A percentile compares a stretch with the other conserved stretches of the same genome.
Evolutionary conservation across 2,329 filamentous ascomycete species (phyloP).

Genomic region (Teratosphaeria zuluensis): DNA sequence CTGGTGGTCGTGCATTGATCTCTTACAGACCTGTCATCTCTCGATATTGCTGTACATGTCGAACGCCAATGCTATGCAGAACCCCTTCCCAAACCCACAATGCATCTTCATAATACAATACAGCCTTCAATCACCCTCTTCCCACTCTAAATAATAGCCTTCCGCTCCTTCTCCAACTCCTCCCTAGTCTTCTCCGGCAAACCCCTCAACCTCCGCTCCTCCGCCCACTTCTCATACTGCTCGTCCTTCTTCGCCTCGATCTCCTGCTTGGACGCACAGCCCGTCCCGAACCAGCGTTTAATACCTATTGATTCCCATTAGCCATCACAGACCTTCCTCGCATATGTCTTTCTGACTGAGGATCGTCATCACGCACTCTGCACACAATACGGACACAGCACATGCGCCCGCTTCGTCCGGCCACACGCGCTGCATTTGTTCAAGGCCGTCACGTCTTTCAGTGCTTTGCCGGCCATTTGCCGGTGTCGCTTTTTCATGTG

Average conservation of each 20-base stretch:
- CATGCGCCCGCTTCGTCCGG: slow-evolving; percentile 75
- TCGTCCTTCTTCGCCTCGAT: slow-evolving; percentile 13
- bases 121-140: neutral
- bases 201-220: slow-evolving; percentile 13
- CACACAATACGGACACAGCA: slow-evolving; percentile 80
- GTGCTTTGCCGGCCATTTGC: slow-evolving; percentile 88
- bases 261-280: slow-evolving; percentile 22
- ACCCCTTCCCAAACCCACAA: neutral
- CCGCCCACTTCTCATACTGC: slow-evolving; percentile 16
- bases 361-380: slow-evolving; percentile 50
- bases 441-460: slow-evolving; percentile 80
- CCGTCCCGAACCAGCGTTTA: slow-evolving; percentile 26
- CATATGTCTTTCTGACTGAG: neutral
- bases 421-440: slow-evolving; percentile 89
- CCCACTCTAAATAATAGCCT: neutral
- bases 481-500: slow-evolving; percentile 90
- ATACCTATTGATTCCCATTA: slow-evolving; percentile 16
- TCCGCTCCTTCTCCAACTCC: neutral
- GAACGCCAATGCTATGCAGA: neutral
- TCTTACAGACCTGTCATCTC: too few relatives aligned
- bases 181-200: neutral
- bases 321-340: neutral
- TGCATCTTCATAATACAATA: neutral
- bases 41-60: too few relatives aligned
- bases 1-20: too few relatives aligned